phyloP scores from a whole-genome alignment of 768 basidiomycete species.

The Kwoniella dendrophila region DNA sequence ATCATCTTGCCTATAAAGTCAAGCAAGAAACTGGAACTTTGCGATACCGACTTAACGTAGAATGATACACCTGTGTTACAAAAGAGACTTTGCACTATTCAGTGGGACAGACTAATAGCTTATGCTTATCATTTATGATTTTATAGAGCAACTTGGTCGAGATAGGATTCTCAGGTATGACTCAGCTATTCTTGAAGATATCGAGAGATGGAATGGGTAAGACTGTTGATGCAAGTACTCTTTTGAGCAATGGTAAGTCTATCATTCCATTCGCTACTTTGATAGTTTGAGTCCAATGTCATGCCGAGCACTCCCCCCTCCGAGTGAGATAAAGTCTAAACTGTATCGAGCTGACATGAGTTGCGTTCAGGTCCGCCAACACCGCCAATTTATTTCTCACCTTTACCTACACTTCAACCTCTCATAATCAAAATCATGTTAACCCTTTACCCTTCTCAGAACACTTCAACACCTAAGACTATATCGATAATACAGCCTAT shows the following conservation, averaged over 20 bases:
- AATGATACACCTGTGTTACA: no score
- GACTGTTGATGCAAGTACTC: conserved; percentile 33
- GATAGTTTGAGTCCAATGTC: neutral
- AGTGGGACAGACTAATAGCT: neutral
- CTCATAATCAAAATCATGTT: conserved; percentile 28
- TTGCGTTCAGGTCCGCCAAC: conserved; percentile 39
- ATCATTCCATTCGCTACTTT: neutral
- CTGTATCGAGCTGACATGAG: neutral
- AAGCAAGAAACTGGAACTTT: no score
- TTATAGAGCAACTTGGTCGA: conserved; percentile 46
- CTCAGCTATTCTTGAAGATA: conserved; percentile 43
- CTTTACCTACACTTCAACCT: conserved; percentile 35
- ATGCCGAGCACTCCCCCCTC: no score
- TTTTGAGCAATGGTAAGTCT: conserved; percentile 42
- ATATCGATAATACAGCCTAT: conserved; percentile 21
- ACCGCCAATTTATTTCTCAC: conserved; percentile 46
- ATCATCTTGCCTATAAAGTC: neutral
- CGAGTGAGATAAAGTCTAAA: neutral
- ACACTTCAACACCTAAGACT: conserved; percentile 29
- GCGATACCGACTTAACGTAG: no score
- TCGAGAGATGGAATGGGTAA: conserved; percentile 39
- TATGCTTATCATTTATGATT: neutral
- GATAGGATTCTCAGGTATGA: conserved; percentile 47
- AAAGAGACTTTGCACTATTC: no score
- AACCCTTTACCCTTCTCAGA: conserved; percentile 12